phyloP scores from a whole-genome alignment of 2,329 filamentous ascomycete genomes.

The Phialophora verrucosa region DNA sequence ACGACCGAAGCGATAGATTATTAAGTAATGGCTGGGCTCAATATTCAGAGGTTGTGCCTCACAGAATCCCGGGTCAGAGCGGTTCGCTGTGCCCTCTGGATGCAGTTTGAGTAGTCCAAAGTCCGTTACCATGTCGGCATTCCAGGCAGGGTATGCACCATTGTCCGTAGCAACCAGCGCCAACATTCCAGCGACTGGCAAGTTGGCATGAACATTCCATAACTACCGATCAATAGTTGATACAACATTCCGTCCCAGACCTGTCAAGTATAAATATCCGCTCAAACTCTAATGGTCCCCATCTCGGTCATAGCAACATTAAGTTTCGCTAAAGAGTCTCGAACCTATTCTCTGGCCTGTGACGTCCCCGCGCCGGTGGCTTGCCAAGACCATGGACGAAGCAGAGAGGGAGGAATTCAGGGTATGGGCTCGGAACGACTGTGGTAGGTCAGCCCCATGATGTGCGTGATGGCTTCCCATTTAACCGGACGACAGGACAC shows the following conservation, averaged over 20 bases:
- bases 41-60: too few species aligned
- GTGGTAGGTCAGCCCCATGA: neutral
- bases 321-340: neutral
- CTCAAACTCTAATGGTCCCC: too few species aligned
- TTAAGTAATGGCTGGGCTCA: too few species aligned
- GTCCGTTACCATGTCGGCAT: too few species aligned
- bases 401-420: conserved; percentile 5
- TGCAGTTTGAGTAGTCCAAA: too few species aligned
- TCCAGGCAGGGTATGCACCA: too few species aligned
- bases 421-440: neutral
- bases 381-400: conserved; percentile 2
- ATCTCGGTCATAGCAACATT: neutral
- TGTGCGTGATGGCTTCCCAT: neutral
- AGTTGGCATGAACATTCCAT: neutral
- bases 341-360: neutral
- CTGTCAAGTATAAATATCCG: neutral
- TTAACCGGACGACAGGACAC: neutral
- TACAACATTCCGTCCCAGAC: neutral
- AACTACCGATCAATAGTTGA: neutral
- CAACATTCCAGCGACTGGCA: neutral
- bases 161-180: neutral
- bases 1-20: neutral
- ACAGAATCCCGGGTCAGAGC: too few species aligned
- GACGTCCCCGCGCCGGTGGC: neutral
- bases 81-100: too few species aligned